These are phyloP conservation scores for Helotiales sp. DNA, from an alignment of 2,329 filamentous ascomycete species.

Conservation along the genomic window DNA sequence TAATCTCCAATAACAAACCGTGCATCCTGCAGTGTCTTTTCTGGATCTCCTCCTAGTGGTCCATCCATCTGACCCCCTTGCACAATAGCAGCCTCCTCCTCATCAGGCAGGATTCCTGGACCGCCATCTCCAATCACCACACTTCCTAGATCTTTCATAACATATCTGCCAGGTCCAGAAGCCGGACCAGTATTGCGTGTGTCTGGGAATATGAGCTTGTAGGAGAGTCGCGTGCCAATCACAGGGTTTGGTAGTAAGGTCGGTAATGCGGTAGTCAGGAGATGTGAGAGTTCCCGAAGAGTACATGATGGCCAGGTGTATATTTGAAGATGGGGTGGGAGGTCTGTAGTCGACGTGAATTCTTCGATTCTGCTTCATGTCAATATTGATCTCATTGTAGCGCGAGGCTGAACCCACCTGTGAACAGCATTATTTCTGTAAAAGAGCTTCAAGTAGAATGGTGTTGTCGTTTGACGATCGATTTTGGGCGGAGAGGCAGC, in stretches of 20 bases:
- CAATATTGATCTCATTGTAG: neutral
- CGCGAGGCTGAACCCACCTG: slow-evolving; percentile 47
- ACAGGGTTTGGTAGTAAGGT: slow-evolving; percentile 70
- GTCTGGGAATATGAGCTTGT: slow-evolving; percentile 84
- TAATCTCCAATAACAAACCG: slow-evolving; percentile 89
- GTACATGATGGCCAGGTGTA: slow-evolving; percentile 87
- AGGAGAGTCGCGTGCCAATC: slow-evolving; percentile 81
- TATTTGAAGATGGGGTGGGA: slow-evolving; percentile 71
- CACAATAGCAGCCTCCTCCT: slow-evolving; percentile 38
- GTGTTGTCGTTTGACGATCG: slow-evolving; percentile 70
- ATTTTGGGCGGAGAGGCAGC: slow-evolving; percentile 43
- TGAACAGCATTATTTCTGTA: slow-evolving; percentile 75
- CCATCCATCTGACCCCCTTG: slow-evolving; percentile 32
- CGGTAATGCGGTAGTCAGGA: slow-evolving; percentile 70
- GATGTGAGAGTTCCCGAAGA: slow-evolving; percentile 75
- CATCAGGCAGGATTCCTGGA: slow-evolving; percentile 40
- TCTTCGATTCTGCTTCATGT: slow-evolving; percentile 61
- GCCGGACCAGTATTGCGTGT: slow-evolving; percentile 31
- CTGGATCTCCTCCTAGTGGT: slow-evolving; percentile 56
- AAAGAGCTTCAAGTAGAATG: slow-evolving; percentile 84
- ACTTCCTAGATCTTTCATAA: slow-evolving; percentile 79
- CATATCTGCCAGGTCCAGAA: slow-evolving; percentile 57
- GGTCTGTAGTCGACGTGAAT: slow-evolving; percentile 54
- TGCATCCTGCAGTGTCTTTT: slow-evolving; percentile 74
- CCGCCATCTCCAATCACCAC: slow-evolving; percentile 70